phyloP scores from a whole-genome alignment of 1,139 yeast species.

The Saccharomyces hybrid region DNA sequence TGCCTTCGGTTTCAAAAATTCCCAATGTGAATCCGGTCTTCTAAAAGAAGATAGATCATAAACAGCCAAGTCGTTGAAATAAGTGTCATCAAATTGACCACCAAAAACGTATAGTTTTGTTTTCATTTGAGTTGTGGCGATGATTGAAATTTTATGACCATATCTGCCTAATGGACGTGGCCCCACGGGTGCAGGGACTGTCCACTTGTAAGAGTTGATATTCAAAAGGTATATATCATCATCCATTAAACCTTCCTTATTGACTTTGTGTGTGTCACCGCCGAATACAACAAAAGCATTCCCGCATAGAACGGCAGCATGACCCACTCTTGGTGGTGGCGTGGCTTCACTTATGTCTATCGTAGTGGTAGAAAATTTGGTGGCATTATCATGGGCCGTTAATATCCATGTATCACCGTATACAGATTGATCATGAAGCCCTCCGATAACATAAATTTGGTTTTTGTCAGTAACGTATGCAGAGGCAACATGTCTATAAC shows the following conservation, averaged over 20 bases:
- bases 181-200: conserved; percentile 77
- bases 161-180: conserved; percentile 86
- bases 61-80: conserved; percentile 75
- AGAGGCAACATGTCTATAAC: conserved; percentile 88
- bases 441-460: conserved; percentile 88
- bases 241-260: conserved; percentile 72
- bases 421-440: conserved; percentile 84
- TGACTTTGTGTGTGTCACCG: conserved; percentile 89
- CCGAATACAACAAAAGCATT: conserved; percentile 94
- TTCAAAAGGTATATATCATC: conserved; percentile 83
- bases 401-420: conserved; percentile 92
- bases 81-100: conserved; percentile 87
- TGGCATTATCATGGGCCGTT: conserved; percentile 40
- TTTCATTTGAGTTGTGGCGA: conserved; percentile 55
- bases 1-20: conserved; percentile 49
- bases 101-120: conserved; percentile 84
- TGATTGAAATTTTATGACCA: conserved; percentile 72
- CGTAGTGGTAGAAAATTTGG: conserved; percentile 46
- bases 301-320: conserved; percentile 85
- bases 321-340: conserved; percentile 97
- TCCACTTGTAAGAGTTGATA: conserved; percentile 84
- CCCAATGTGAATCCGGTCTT: conserved; percentile 82
- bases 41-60: conserved; percentile 88
- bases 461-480: conserved; percentile 69
- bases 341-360: conserved; percentile 63